A percentile compares a stretch with the other conserved stretches of the same genome.
phyloP scores from a whole-genome alignment of 2,329 filamentous ascomycete genomes.

The Colletotrichum musicola region DNA sequence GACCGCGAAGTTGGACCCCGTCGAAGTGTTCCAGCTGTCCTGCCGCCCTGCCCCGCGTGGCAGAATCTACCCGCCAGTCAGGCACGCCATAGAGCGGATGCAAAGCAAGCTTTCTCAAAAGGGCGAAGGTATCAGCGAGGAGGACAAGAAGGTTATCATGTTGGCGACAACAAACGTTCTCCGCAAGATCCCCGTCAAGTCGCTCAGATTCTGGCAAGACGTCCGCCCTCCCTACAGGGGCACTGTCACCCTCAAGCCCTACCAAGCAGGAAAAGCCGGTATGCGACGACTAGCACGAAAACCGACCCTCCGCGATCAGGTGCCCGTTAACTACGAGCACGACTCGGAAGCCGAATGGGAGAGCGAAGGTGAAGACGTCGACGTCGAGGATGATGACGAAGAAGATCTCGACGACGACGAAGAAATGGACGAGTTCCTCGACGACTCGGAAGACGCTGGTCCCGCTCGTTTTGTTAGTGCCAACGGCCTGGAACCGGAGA shows the following conservation, averaged over 20 bases:
- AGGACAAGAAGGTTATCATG: constrained; percentile 49
- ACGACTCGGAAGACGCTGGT: constrained; percentile 82
- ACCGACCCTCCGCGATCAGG: constrained; percentile 65
- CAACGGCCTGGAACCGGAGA: constrained; percentile 81
- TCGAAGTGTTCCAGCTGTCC: constrained; percentile 60
- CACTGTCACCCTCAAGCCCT: constrained; percentile 74
- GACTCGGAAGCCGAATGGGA: constrained; percentile 92
- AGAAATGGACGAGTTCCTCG: constrained; percentile 90
- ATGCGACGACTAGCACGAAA: constrained; percentile 66
- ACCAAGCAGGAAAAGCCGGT: constrained; percentile 57
- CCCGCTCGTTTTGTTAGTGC: constrained; percentile 68
- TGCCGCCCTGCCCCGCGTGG: constrained; percentile 58
- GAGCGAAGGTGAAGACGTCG: constrained; percentile 77
- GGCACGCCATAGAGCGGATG: constrained; percentile 70
- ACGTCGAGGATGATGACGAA: constrained; percentile 74
- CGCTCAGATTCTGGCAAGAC: constrained; percentile 72
- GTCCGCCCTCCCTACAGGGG: constrained; percentile 79
- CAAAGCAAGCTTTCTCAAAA: constrained; percentile 59
- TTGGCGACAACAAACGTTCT: constrained; percentile 56
- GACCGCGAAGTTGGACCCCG: constrained; percentile 55
- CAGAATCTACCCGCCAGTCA: constrained; percentile 64
- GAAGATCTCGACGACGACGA: constrained; percentile 84
- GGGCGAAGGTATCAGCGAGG: constrained; percentile 51
- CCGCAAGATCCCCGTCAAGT: constrained; percentile 71
- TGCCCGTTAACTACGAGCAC: constrained; percentile 81